Base-by-base conservation (phyloP, 352 stramenopile genomes). In the Phytophthora multivora region DNA sequence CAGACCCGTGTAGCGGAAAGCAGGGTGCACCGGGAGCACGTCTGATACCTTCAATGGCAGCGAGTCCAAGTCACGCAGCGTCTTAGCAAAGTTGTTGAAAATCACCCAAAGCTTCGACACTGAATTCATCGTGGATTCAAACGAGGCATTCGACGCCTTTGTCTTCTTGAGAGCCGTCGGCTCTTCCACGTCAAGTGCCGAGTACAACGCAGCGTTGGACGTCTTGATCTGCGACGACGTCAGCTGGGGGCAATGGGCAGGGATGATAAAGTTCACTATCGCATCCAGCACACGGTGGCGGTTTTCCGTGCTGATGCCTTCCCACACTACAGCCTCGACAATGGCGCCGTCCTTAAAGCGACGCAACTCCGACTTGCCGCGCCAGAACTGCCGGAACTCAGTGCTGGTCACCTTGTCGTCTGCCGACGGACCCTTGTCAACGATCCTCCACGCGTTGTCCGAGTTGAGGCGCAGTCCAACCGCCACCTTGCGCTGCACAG, bases 271-370 rank as follows among this genome's bases (percentile, higher is more conserved):
- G 3, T 83, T 76, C n/a, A 96, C 75, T 13, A 96, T 93, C 1
- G 69, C 69, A 40, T 91, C 83, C 6, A 94, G 58, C 19, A 96
- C 70, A 15, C 77, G 61, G 52, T 93, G 83, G 53, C 88, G 87
- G 33, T 79, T 86, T 45, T 93, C 81, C 5, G 79, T 51, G 39
- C 73, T 63, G 42, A 91, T 80, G 1, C 89, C 86, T 56, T 93
- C 86, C 90, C 90, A 97, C 12, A 97, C 88, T 4, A 97, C 83
- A 2, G 89, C 85, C 57, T 97, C 90, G 10, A 97, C 59, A 45
- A 97, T 97, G 18, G 89, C 76, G 5, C 90, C 89, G 51, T 97
- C 89, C 53, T 95, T 95, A 63, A 97, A 97, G 10, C 90, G 86
- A 48, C 91, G 88, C 28, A 98, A 59, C 61, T 98, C 90, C 0